Percentiles rank a stretch among this genome's conserved stretches.
These are phyloP conservation scores for Mortierella sp. DNA, from an alignment of 371 early-diverging fungal genomes.

Conservation along the genomic window DNA sequence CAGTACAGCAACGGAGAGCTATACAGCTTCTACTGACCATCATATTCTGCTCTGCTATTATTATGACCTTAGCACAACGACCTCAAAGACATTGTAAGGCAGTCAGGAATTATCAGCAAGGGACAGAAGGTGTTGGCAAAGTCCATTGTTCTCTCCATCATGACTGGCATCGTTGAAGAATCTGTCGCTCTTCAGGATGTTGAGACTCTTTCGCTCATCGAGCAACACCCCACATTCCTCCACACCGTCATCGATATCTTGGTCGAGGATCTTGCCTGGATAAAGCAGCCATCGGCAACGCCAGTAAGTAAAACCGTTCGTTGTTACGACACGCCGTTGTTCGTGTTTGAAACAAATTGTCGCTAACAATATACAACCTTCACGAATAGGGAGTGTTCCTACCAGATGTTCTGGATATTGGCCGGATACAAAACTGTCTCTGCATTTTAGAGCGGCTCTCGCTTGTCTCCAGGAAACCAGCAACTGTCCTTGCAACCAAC, in stretches of 20 bases:
- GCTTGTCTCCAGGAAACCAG: constrained; percentile 28
- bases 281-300: constrained; percentile 32
- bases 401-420: constrained; percentile 46
- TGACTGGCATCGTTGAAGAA: constrained; percentile 21
- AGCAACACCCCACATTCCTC: constrained; percentile 25
- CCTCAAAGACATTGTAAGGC: constrained; percentile 36
- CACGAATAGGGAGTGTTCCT: constrained; percentile 24
- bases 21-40: not conserved
- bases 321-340: not conserved
- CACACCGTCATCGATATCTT: constrained; percentile 20
- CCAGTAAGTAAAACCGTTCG: constrained; percentile 22
- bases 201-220: constrained; percentile 7
- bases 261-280: constrained; percentile 47
- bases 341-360: not conserved
- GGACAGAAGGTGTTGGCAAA: constrained; percentile 48
- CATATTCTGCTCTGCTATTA: not conserved
- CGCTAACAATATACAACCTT: no score
- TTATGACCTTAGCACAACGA: constrained; percentile 31
- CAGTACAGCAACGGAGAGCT: not conserved
- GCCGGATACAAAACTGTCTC: constrained; percentile 38
- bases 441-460: constrained; percentile 43
- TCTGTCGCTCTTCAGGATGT: constrained; percentile 18
- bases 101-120: constrained; percentile 41
- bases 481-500: constrained; percentile 17
- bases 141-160: constrained; percentile 29